Percentiles rank a stretch among this genome's conserved stretches.
Conservation (phyloP, 2,329 filamentous ascomycete genomes). For the Rutstroemia sp. region DNA sequence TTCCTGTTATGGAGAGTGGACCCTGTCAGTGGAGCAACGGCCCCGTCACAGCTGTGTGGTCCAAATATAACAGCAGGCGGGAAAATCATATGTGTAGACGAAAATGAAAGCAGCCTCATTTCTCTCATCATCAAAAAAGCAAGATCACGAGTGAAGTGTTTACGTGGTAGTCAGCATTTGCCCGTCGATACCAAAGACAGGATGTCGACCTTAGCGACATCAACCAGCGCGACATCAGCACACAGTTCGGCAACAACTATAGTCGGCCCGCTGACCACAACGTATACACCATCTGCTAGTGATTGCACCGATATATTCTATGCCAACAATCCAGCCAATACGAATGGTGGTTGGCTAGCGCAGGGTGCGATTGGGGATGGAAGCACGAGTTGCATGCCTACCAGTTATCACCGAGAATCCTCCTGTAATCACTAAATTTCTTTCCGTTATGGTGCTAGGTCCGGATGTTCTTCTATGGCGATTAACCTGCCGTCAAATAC, state of each 20-base stretch:
- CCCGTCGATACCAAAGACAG: background rate
- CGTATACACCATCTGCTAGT: background rate
- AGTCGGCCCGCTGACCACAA: background rate
- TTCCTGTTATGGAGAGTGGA: too few relatives aligned
- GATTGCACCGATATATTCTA: conserved; percentile 2
- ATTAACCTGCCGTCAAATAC: background rate
- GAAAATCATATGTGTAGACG: too few relatives aligned
- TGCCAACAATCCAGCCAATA: background rate
- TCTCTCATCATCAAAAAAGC: too few relatives aligned
- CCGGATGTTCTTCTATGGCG: too few relatives aligned
- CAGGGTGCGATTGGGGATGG: background rate
- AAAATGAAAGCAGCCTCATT: too few relatives aligned
- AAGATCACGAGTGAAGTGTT: too few relatives aligned
- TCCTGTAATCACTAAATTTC: background rate
- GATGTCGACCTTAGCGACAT: background rate
- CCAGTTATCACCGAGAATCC: background rate
- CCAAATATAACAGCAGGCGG: too few relatives aligned
- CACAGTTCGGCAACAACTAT: background rate
- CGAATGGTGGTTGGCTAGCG: background rate
- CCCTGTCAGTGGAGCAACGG: too few relatives aligned
- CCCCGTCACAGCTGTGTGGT: too few relatives aligned
- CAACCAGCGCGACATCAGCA: background rate
- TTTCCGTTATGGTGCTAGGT: background rate
- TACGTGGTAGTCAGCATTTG: too few relatives aligned
- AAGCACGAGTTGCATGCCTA: conserved; percentile 1